Percentiles rank a stretch among this genome's conserved stretches.
These are phyloP conservation scores for Flaveria ramosissima DNA, from an alignment of 129 eudicot species.

Conservation along the genomic window DNA sequence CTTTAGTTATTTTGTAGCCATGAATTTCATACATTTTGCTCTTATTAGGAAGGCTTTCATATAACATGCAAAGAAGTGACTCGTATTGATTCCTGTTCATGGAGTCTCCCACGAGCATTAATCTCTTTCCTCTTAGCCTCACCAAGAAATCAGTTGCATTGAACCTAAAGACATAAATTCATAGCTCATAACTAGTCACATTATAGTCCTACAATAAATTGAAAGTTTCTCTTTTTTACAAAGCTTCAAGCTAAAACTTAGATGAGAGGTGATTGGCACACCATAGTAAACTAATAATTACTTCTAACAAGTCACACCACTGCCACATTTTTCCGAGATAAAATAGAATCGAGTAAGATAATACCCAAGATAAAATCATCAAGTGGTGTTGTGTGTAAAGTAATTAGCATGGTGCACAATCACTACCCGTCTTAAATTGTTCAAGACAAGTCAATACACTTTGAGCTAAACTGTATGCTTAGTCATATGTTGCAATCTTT, in stretches of 20 bases:
- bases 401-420: neutral
- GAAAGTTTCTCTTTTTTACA: constrained; percentile 6
- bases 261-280: neutral
- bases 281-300: too few species aligned
- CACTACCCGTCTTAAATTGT: neutral
- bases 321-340: neutral
- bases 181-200: constrained; percentile 15
- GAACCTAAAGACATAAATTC: constrained; percentile 54
- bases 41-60: constrained; percentile 70
- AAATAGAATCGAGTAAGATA: neutral
- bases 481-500: neutral
- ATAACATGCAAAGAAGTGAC: constrained; percentile 81
- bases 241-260: neutral
- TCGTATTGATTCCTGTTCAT: constrained; percentile 96
- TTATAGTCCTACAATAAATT: neutral
- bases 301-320: neutral
- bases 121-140: constrained; percentile 76
- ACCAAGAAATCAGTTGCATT: constrained; percentile 80
- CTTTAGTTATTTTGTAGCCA: constrained; percentile 86
- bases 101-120: constrained; percentile 96
- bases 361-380: neutral
- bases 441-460: neutral
- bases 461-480: neutral
- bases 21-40: constrained; percentile 81
- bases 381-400: constrained; percentile 1